Base-by-base conservation (phyloP, 129 eudicot genomes). In the Centrapalus pauciflorus region DNA sequence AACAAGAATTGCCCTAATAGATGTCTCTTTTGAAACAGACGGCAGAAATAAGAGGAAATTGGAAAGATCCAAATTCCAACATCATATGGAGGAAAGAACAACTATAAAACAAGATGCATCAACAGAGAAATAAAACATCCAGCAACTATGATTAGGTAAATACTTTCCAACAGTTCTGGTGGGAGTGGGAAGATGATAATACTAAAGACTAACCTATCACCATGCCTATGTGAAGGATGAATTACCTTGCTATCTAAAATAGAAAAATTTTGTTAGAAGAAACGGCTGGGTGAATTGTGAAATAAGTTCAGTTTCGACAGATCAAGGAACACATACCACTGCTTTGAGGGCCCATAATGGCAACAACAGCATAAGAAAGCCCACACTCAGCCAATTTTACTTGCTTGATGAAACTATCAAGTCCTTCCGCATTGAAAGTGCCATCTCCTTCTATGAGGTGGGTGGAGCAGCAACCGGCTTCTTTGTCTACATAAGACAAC, bases 371-470 rank as follows among this genome's bases (percentile, higher is more conserved):
- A 57, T 94, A 94, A 29, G 99, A 94, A 78, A 94, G 97, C 55
- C 99, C 99, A 59, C 97, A 94, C 62, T 94, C 97, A 11, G 78
- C 77, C 73, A 94, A 69, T 64, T 77, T 89, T 49, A 94, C 95
- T 78, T 84, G 95, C 85, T 94, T 94, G 83, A 82, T 77, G 64
- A 94, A 89, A 49, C 45, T 71, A 37, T 94, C 99, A 63, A 94
- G 73, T 25, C 97, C 97, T 59, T 76, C 56, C 9, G 65, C 90
- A 79, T 94, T 94, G 75, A 94, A 89, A 27, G 72, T 74, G 57
- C 99, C 99, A 82, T 89, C 97, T 76, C 95, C 99, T n/a, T 94
- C 99, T 73, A 94, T 82, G 67, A 94, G 97, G 79, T 94, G 99
- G 40, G 97, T 86, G 19, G 99, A 94, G 70, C 95, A 94, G 60